These are phyloP conservation scores for Umbilicaria muhlenbergii DNA, from an alignment of 495 filamentous ascomycete species.

Conservation along the genomic window DNA sequence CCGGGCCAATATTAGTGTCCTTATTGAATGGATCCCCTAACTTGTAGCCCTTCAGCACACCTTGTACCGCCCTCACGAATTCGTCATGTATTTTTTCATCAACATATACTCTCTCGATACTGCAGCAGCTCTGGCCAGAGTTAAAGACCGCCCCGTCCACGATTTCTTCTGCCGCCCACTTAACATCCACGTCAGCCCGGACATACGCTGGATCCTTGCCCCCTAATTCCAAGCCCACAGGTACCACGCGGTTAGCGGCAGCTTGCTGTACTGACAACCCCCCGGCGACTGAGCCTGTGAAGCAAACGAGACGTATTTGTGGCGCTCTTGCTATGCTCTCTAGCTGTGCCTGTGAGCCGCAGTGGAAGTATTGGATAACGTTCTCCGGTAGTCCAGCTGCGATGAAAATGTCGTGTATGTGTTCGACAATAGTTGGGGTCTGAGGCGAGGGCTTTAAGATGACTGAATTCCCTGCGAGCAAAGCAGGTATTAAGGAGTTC, in stretches of 20 bases:
- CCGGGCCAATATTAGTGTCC: conserved; percentile 72
- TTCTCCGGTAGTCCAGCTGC: conserved; percentile 66
- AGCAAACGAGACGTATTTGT: conserved; percentile 61
- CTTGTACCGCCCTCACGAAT: conserved; percentile 63
- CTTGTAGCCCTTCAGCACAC: conserved; percentile 74
- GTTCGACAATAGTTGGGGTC: conserved; percentile 80
- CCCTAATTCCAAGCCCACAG: conserved; percentile 76
- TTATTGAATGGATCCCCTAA: conserved; percentile 73
- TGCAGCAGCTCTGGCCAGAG: conserved; percentile 92
- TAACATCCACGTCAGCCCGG: conserved; percentile 67
- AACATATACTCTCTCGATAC: conserved; percentile 84
- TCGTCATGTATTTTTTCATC: conserved; percentile 66
- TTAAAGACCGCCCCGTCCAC: conserved; percentile 93
- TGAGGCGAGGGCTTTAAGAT: conserved; percentile 90
- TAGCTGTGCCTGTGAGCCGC: conserved; percentile 53
- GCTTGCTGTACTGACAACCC: conserved; percentile 74
- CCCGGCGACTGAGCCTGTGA: conserved; percentile 84
- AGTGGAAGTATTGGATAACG: conserved; percentile 82
- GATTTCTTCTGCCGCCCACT: conserved; percentile 83
- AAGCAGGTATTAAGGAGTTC: conserved; percentile 76
- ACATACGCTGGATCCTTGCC: conserved; percentile 91
- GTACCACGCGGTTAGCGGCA: conserved; percentile 62
- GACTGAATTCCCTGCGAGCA: conserved; percentile 75
- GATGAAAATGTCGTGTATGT: conserved; percentile 53
- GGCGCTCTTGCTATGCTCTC: conserved; percentile 60